A percentile compares a stretch with the other conserved stretches of the same genome.
phyloP scores from a whole-genome alignment of 139 green algal species.

The Chlamydomonas sp. region DNA sequence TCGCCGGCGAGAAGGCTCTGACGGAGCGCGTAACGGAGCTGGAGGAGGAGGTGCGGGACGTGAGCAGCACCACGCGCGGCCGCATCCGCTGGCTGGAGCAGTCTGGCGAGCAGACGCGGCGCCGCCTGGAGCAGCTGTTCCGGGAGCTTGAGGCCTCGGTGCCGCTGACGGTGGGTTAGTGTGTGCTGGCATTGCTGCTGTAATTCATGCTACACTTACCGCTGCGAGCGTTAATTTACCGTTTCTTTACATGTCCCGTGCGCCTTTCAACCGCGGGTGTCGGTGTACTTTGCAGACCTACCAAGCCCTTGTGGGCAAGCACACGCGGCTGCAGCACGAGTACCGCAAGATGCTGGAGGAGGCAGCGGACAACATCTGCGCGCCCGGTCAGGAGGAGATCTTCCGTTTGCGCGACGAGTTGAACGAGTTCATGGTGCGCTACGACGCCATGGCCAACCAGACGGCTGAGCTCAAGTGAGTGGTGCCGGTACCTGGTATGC shows the following conservation, averaged over 20 bases:
- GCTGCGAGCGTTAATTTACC: too few relatives aligned
- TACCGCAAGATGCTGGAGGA: slow-evolving; percentile 60
- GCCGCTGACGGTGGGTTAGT: slow-evolving; percentile 36
- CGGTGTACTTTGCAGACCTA: slow-evolving; percentile 43
- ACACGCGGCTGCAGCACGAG: slow-evolving; percentile 55
- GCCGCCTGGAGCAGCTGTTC: slow-evolving; percentile 54
- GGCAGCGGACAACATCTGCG: slow-evolving; percentile 46
- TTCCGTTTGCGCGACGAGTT: slow-evolving; percentile 55
- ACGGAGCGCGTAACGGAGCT: slow-evolving; percentile 52
- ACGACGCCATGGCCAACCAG: slow-evolving; percentile 31
- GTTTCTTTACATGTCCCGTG: too few relatives aligned
- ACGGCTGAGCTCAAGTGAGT: slow-evolving; percentile 36
- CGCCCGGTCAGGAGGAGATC: slow-evolving; percentile 50
- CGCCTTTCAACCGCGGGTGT: too few relatives aligned
- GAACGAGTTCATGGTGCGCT: slow-evolving; percentile 22
- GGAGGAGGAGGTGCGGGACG: slow-evolving; percentile 59
- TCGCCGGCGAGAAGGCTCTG: slow-evolving; percentile 50
- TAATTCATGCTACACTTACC: neutral
- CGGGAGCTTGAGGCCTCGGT: slow-evolving; percentile 56
- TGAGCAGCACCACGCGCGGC: slow-evolving; percentile 53
- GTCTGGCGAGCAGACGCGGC: slow-evolving; percentile 38
- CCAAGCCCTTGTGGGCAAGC: slow-evolving; percentile 59
- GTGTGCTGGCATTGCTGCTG: neutral
- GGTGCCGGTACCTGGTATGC: neutral
- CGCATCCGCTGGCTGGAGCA: slow-evolving; percentile 69